Evolutionary conservation across 1,139 yeast genomes (phyloP).

Genomic region (Taiozyma sp.): DNA sequence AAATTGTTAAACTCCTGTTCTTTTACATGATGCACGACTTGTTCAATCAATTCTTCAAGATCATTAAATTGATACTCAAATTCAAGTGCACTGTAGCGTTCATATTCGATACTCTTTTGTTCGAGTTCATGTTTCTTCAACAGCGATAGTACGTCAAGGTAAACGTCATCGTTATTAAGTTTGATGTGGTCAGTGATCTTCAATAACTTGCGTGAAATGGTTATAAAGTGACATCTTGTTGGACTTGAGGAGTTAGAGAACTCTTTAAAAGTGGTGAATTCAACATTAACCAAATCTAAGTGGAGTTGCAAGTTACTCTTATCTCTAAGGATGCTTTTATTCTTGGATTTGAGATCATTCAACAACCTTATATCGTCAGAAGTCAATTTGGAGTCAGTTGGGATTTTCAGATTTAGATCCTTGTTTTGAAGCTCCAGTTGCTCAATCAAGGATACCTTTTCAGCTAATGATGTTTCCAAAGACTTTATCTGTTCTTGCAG

Average conservation of each 20-base stretch:
- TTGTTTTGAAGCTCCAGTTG: conserved; percentile 33
- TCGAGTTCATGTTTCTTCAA: neutral
- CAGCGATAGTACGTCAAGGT: neutral
- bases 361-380: conserved; percentile 2
- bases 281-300: neutral
- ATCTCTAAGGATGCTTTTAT: neutral
- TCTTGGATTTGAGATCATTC: neutral
- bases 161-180: neutral
- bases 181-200: neutral
- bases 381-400: neutral
- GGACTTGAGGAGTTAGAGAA: neutral
- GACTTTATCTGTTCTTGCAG: conserved; percentile 40
- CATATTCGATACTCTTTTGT: conserved; percentile 1
- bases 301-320: neutral
- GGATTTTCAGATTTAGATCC: conserved; percentile 19
- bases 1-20: conserved; percentile 6
- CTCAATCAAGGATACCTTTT: conserved; percentile 25
- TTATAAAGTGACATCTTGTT: neutral
- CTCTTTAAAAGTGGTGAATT: neutral
- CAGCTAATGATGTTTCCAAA: conserved; percentile 30
- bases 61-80: neutral
- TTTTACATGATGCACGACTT: conserved; percentile 6
- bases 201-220: neutral
- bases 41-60: conserved; percentile 1
- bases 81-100: neutral